phyloP scores from a whole-genome alignment of 2,329 filamentous ascomycete genomes.

The Ophiostoma montium region DNA sequence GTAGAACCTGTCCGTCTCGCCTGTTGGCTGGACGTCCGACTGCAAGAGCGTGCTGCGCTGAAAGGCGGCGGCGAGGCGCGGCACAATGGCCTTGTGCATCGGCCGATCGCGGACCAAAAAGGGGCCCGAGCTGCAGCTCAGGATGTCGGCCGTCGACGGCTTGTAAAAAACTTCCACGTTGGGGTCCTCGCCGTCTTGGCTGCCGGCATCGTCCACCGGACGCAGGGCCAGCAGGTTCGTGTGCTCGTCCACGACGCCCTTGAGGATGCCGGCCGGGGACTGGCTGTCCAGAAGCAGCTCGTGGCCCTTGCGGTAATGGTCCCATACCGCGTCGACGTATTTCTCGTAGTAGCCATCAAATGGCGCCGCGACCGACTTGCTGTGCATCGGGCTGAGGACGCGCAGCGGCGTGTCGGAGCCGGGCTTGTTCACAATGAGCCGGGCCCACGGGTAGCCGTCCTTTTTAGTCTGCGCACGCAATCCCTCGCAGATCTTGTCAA shows the following conservation, averaged over 20 bases:
- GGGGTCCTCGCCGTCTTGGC: conserved; percentile 11
- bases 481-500: conserved; percentile 38
- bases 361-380: conserved; percentile 26
- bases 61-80: conserved; percentile 30
- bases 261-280: conserved; percentile 37
- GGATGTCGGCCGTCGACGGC: conserved; percentile 48
- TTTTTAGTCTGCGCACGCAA: conserved; percentile 38
- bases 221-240: conserved; percentile 21
- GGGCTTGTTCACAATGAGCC: conserved; percentile 29
- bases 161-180: conserved; percentile 32
- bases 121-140: conserved; percentile 50
- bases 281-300: conserved; percentile 51
- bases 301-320: conserved; percentile 19
- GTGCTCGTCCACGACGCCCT: conserved; percentile 31
- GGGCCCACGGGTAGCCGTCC: conserved; percentile 48
- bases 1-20: conserved; percentile 24
- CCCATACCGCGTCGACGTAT: conserved; percentile 29
- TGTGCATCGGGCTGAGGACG: conserved; percentile 30
- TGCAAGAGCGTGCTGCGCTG: conserved; percentile 41
- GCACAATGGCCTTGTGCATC: conserved; percentile 31
- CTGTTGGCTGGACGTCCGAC: conserved; percentile 17
- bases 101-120: conserved; percentile 32
- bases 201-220: neutral
- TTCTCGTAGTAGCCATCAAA: conserved; percentile 31
- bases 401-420: conserved; percentile 21